A percentile compares a stretch with the other conserved stretches of the same genome.
Evolutionary conservation across 2,329 filamentous ascomycete genomes (phyloP).

Genomic region (Chaetomiaceae sp.): DNA sequence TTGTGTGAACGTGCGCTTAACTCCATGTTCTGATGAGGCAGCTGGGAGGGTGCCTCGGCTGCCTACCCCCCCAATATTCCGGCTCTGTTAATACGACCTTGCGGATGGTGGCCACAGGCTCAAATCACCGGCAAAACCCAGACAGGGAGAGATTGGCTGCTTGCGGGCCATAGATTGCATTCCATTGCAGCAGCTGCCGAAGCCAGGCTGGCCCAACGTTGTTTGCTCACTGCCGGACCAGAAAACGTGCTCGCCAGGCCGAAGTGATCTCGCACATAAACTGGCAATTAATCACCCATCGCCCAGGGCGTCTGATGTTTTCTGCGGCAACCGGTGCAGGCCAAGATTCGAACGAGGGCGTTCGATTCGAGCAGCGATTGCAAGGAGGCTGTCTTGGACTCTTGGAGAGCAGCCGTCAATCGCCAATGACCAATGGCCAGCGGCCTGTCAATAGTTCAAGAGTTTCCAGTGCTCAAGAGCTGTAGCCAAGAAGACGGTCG

Average conservation of each 20-base stretch:
- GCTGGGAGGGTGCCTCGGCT: not conserved
- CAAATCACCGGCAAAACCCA: conserved; percentile 23
- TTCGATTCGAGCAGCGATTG: no score
- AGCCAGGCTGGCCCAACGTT: conserved; percentile 2
- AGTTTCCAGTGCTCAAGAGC: no score
- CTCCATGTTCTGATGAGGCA: no score
- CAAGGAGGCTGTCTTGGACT: no score
- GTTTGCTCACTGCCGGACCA: not conserved
- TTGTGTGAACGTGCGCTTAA: no score
- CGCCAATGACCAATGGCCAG: no score
- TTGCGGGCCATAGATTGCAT: conserved; percentile 18
- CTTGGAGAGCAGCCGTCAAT: no score
- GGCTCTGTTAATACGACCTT: conserved; percentile 6
- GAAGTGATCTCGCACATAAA: not conserved
- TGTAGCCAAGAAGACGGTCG: no score
- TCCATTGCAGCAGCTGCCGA: conserved; percentile 10
- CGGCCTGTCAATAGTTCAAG: no score
- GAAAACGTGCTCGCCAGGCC: conserved; percentile 3
- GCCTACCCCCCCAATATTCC: not conserved
- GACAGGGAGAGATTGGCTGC: conserved; percentile 18
- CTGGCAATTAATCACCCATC: not conserved
- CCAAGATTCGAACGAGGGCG: no score
- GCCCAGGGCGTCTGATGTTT: not conserved
- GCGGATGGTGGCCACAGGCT: conserved; percentile 18
- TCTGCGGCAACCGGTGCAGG: no score